phyloP scores from a whole-genome alignment of 2,329 filamentous ascomycete species.

The Alternaria angustiovoidea region DNA sequence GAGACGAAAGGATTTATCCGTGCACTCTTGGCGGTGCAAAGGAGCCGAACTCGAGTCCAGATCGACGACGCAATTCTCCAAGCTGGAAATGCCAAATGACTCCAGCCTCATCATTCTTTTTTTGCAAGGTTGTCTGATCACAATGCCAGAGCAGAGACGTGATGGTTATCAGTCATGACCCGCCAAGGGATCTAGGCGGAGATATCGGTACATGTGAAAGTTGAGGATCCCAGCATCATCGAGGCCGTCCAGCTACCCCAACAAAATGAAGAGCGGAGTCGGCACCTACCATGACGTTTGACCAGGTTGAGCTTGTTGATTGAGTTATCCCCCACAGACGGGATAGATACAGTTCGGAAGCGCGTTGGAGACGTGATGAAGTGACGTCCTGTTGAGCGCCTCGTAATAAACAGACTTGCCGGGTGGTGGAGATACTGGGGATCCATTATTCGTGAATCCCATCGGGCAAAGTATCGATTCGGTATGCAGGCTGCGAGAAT shows the following conservation, averaged over 20 bases:
- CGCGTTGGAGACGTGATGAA: neutral
- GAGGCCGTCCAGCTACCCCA: neutral
- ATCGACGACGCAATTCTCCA: conserved; percentile 25
- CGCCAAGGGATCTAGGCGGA: neutral
- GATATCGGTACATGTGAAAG: neutral
- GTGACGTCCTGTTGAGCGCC: conserved; percentile 4
- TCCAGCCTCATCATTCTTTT: neutral
- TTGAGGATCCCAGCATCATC: neutral
- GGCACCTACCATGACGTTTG: neutral
- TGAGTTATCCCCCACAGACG: neutral
- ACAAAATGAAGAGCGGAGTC: neutral
- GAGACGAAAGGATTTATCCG: conserved; percentile 16
- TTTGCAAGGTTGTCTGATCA: conserved; percentile 1
- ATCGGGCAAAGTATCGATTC: conserved; percentile 9
- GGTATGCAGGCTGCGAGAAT: conserved; percentile 6
- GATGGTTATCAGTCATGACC: neutral
- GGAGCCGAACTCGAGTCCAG: conserved; percentile 25
- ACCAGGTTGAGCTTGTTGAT: conserved; percentile 3
- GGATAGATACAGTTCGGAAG: neutral
- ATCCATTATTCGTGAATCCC: conserved; percentile 11
- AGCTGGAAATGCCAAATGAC: conserved; percentile 7
- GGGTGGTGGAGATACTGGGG: conserved; percentile 14
- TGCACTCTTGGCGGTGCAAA: conserved; percentile 28
- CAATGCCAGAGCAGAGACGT: conserved; percentile 4
- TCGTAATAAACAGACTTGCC: conserved; percentile 20